A percentile compares a stretch with the other conserved stretches of the same genome.
Evolutionary conservation across 306 rosid genomes (phyloP).

Genomic region (Pyrus bretschneideri): DNA sequence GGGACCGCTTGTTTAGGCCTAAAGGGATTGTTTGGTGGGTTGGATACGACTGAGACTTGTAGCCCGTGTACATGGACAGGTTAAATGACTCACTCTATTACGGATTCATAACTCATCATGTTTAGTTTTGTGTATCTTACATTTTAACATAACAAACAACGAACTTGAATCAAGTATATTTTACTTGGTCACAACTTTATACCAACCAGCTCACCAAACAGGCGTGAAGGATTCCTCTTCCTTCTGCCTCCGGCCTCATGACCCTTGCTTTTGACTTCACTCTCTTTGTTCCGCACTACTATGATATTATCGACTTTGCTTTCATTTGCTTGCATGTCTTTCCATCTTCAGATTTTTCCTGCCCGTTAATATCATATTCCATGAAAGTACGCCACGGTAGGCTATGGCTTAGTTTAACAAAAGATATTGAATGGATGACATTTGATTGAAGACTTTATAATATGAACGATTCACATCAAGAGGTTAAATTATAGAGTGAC

Average conservation of each 20-base stretch:
- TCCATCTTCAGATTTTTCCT: neutral
- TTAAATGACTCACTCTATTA: too few relatives aligned
- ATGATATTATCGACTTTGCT: neutral
- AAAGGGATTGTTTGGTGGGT: too few relatives aligned
- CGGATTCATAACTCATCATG: too few relatives aligned
- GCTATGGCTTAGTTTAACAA: neutral
- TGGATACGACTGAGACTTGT: too few relatives aligned
- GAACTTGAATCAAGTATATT: too few relatives aligned
- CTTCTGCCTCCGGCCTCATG: neutral
- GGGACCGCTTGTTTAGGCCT: too few relatives aligned
- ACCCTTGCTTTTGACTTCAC: neutral
- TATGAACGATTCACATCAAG: neutral
- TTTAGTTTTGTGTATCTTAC: too few relatives aligned
- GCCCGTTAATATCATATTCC: neutral
- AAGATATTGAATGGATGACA: neutral
- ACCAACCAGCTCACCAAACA: too few relatives aligned
- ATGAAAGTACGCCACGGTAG: neutral
- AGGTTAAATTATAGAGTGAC: neutral
- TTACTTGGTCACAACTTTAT: too few relatives aligned
- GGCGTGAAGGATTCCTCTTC: too few relatives aligned
- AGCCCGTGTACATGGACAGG: fast-evolving
- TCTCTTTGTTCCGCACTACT: neutral
- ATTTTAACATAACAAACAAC: too few relatives aligned
- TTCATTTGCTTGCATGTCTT: neutral
- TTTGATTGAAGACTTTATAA: too few relatives aligned